These are phyloP conservation scores for Alternaria gansuensis DNA, from an alignment of 2,329 filamentous ascomycete genomes.

Conservation along the genomic window DNA sequence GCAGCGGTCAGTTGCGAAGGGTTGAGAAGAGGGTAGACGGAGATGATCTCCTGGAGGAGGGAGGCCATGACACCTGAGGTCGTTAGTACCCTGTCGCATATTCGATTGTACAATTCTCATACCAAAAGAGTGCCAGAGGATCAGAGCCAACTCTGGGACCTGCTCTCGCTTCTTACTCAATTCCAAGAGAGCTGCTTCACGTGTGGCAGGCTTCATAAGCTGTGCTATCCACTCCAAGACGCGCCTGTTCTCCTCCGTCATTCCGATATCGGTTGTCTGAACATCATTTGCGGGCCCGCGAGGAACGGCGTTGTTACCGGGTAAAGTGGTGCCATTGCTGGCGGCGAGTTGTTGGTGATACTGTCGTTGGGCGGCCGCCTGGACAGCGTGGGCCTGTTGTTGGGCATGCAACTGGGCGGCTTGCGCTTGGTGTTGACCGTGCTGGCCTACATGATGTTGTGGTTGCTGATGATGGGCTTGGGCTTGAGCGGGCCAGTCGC, in stretches of 20 bases:
- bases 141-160: slow-evolving; percentile 93
- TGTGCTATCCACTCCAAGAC: slow-evolving; percentile 95
- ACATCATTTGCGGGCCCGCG: slow-evolving; percentile 52
- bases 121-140: slow-evolving; percentile 99
- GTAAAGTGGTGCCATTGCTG: slow-evolving; percentile 64
- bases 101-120: slow-evolving; percentile 31
- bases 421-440: slow-evolving; percentile 52
- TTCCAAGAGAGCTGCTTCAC: slow-evolving; percentile 91
- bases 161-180: slow-evolving; percentile 99
- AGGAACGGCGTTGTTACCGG: slow-evolving; percentile 49
- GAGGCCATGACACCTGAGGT: slow-evolving; percentile 92
- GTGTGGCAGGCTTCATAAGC: slow-evolving; percentile 83
- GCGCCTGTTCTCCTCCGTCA: slow-evolving; percentile 89
- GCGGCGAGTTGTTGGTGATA: slow-evolving; percentile 79
- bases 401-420: slow-evolving; percentile 59
- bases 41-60: slow-evolving; percentile 96
- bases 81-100: slow-evolving; percentile 26
- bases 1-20: slow-evolving; percentile 96
- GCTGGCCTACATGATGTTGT: slow-evolving; percentile 53
- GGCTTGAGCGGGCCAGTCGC: slow-evolving; percentile 43
- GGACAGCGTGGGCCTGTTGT: slow-evolving; percentile 56
- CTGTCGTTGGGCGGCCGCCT: slow-evolving; percentile 59
- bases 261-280: slow-evolving; percentile 55
- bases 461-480: slow-evolving; percentile 56
- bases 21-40: slow-evolving; percentile 95